Evolutionary conservation across 1,284 basidiomycete species (phyloP), one percentile per base, ranked within the genome.

Genomic region (Fistulina hepatica): DNA sequence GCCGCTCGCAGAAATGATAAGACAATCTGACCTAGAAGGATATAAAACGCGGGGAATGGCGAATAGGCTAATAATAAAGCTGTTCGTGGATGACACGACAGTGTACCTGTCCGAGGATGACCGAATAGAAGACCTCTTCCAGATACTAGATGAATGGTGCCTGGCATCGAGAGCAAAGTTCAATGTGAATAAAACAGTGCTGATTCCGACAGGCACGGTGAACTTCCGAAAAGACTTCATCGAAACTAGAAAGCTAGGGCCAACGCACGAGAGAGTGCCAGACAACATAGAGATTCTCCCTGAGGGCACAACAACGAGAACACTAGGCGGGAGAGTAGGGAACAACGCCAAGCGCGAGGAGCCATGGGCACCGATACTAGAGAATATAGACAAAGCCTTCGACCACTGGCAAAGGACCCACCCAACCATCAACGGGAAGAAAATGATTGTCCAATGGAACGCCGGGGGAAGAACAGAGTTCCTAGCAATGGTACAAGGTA

Each of bases 291-390:
- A 44, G 15, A 47, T 52, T 8, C 42, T 38, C 1, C 13, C 36
- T 2, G 50, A 51, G n/a, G 40, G 39, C 0, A 34, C 48, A 34
- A 30, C 44, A 2, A 37, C 44, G 3, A 8, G 48, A 0, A 44
- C 48, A 11, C 42, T 53, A 4, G 51, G 51, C 12, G 50, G 40
- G 21, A 47, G 43, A 39, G 31, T 44, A n/a, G 50, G 51, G 19
- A 48, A 53, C 28, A 31, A 46, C 5, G 23, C 42, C 1, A 28
- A 40, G 1, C 24, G 41, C 6, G 30, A 28, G 3, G 37, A 36
- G 1, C 25, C 44, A 12, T 53, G 51, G 51, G 21, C 44, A 20
- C 12, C 20, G 12, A 36, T 37, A 1, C 21, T 49, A 1, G 45
- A 48, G 24, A 49, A 45, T 40, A 41, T 52, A 20, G 33, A 43